Conservation (phyloP, 2,329 filamentous ascomycete species). For the Calonectria ilicicola region DNA sequence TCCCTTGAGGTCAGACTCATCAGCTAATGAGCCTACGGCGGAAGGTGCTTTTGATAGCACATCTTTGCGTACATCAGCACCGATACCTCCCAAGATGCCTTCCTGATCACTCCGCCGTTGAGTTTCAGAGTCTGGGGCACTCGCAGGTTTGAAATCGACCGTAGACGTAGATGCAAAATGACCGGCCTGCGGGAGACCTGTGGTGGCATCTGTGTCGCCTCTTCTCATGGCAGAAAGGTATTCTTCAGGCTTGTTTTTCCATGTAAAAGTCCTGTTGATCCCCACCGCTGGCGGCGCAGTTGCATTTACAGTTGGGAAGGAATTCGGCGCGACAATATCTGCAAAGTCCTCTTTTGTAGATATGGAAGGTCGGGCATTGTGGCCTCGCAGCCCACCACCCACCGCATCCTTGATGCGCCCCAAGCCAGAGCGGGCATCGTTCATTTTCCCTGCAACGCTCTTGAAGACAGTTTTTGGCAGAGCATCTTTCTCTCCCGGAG, state of each 20-base stretch:
- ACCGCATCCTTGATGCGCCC: conserved; percentile 89
- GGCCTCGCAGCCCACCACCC: conserved; percentile 68
- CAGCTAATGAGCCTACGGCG: conserved; percentile 68
- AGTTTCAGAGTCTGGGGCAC: conserved; percentile 38
- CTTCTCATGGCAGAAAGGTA: conserved; percentile 60
- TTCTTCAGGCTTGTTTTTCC: conserved; percentile 74
- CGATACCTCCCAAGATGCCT: conserved; percentile 43
- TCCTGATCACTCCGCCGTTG: conserved; percentile 40
- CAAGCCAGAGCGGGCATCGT: conserved; percentile 84
- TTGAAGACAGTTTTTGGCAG: conserved; percentile 78
- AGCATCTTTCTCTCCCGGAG: conserved; percentile 65
- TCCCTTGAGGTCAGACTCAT: conserved; percentile 70
- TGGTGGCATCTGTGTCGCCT: conserved; percentile 45
- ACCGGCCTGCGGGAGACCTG: conserved; percentile 39
- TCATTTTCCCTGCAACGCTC: conserved; percentile 82
- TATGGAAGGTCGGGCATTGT: conserved; percentile 63
- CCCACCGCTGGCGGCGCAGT: conserved; percentile 51
- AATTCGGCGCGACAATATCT: conserved; percentile 46
- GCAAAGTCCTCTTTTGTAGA: conserved; percentile 63
- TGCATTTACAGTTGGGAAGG: conserved; percentile 44
- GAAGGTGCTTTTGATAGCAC: conserved; percentile 62
- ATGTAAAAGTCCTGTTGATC: conserved; percentile 67
- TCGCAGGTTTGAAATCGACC: conserved; percentile 36
- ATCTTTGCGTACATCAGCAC: conserved; percentile 58
- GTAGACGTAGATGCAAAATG: conserved; percentile 44